These are phyloP conservation scores for Phytophthora tubulina DNA, from an alignment of 352 stramenopile species.

Conservation along the genomic window DNA sequence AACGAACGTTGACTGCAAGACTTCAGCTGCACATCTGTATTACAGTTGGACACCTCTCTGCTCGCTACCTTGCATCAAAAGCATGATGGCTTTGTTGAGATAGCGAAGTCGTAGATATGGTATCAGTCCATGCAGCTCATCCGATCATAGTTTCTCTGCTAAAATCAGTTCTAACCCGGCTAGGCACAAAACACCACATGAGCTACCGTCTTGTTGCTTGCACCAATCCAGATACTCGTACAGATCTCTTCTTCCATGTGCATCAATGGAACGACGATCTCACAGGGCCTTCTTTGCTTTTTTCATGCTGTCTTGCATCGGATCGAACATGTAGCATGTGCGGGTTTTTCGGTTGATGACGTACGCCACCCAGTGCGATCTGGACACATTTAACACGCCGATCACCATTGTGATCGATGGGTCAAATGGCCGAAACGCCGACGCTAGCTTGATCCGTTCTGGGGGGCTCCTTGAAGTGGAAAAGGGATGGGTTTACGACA, in stretches of 20 bases:
- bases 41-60: too few relatives aligned
- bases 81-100: too few relatives aligned
- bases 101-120: too few relatives aligned
- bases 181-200: background rate
- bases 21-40: too few relatives aligned
- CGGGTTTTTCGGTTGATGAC: background rate
- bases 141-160: background rate
- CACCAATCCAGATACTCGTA: slow-evolving; percentile 3
- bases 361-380: background rate
- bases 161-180: background rate
- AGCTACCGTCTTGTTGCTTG: background rate
- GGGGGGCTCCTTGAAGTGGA: background rate
- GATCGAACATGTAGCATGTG: background rate
- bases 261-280: slow-evolving; percentile 1
- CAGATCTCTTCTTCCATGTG: background rate
- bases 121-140: background rate
- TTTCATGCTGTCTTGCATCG: background rate
- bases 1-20: too few relatives aligned
- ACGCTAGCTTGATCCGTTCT: background rate
- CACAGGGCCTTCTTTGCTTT: background rate
- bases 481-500: background rate
- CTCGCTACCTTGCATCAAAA: too few relatives aligned
- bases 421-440: background rate
- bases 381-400: background rate
- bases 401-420: background rate